Percentiles rank a stretch among this genome's conserved stretches.
Evolutionary conservation across 108 stramenopile species (phyloP).

Genomic region (Schizochytrium sp.): DNA sequence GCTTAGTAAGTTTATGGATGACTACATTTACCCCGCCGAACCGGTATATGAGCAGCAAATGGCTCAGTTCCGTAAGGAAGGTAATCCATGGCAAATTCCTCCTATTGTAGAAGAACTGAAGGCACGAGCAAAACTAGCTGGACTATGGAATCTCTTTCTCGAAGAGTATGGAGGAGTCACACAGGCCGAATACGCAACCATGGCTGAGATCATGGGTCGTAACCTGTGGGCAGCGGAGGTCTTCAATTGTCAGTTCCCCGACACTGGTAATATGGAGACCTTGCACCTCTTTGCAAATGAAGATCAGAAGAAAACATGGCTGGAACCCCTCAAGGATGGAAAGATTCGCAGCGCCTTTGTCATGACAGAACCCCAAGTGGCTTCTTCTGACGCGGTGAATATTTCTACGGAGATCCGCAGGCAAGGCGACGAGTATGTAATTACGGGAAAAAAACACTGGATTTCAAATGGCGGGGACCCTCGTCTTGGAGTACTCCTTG

Average conservation of each 20-base stretch:
- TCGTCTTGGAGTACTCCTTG: conserved; percentile 85
- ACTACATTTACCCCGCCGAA: conserved; percentile 28
- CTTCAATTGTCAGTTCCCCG: conserved; percentile 75
- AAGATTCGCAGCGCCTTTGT: conserved; percentile 71
- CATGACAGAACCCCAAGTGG: conserved; percentile 75
- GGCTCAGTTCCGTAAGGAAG: conserved; percentile 17
- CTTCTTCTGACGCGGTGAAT: conserved; percentile 73
- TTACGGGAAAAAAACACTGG: conserved; percentile 72
- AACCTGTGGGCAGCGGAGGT: conserved; percentile 74
- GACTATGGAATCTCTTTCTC: conserved; percentile 91
- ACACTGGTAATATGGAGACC: conserved; percentile 79
- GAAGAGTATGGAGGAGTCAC: conserved; percentile 73
- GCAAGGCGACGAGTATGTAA: conserved; percentile 20
- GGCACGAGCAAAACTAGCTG: conserved; percentile 77
- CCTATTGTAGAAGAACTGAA: conserved; percentile 80
- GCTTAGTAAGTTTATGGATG: conserved; percentile 55
- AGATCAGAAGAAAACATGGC: conserved; percentile 67
- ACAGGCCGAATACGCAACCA: conserved; percentile 72
- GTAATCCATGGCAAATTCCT: conserved; percentile 59
- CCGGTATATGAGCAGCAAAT: conserved; percentile 44
- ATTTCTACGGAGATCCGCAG: conserved; percentile 63
- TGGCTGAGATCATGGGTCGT: conserved; percentile 72
- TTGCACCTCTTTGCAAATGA: conserved; percentile 68
- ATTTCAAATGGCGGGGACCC: conserved; percentile 75
- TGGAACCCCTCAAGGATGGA: conserved; percentile 69